A percentile compares a stretch with the other conserved stretches of the same genome.
These are phyloP conservation scores for Aspergillus hancockii DNA, from an alignment of 495 filamentous ascomycete species.

Conservation along the genomic window DNA sequence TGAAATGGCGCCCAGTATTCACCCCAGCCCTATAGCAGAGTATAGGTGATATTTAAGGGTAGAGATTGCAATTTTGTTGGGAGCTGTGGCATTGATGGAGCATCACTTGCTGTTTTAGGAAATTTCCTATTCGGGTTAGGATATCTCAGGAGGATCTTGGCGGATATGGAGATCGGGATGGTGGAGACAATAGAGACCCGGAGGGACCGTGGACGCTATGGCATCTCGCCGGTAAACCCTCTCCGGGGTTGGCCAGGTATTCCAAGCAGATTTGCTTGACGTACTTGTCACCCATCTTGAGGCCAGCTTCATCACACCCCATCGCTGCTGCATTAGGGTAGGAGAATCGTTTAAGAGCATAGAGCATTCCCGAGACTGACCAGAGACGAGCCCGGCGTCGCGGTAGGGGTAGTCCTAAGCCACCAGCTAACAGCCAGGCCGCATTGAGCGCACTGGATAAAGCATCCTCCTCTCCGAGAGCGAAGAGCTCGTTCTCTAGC, in stretches of 20 bases:
- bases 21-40: neutral
- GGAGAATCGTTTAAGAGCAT: conserved; percentile 5
- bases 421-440: conserved; percentile 15
- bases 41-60: neutral
- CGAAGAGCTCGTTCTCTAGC: conserved; percentile 9
- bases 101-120: conserved; percentile 27
- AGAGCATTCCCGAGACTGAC: conserved; percentile 8
- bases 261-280: neutral
- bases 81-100: neutral
- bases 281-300: neutral
- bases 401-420: conserved; percentile 10
- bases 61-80: neutral
- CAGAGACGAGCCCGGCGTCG: conserved; percentile 10
- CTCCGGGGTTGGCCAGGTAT: neutral
- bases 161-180: neutral
- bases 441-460: conserved; percentile 14
- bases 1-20: neutral
- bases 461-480: conserved; percentile 11
- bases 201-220: neutral
- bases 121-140: conserved; percentile 20
- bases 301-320: neutral
- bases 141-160: neutral
- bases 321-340: neutral
- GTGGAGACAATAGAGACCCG: neutral
- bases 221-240: neutral